Conservation (phyloP, 371 early-diverging fungal genomes). For the Dinochytrium kinnereticum region DNA sequence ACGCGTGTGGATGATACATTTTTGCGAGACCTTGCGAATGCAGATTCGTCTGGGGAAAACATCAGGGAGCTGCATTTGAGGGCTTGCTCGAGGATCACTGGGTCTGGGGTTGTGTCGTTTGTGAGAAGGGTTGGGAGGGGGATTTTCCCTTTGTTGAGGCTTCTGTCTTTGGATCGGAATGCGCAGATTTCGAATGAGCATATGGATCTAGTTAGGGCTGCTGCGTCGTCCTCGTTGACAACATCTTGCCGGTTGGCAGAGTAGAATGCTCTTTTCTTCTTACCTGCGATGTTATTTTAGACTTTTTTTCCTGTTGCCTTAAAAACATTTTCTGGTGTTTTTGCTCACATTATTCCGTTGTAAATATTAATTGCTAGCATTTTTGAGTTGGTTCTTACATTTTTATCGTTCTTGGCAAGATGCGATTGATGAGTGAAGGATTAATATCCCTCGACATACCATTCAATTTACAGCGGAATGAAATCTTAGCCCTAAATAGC, state of each 20-base stretch:
- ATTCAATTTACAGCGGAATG: no score
- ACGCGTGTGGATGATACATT: neutral
- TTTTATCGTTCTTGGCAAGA: no score
- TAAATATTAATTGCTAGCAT: no score
- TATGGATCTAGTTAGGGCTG: neutral
- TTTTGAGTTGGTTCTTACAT: no score
- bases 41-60: neutral
- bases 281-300: no score
- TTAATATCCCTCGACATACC: no score
- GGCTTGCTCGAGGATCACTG: neutral
- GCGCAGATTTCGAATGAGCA: conserved; percentile 10
- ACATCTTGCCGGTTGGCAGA: neutral
- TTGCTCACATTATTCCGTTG: no score
- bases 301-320: no score
- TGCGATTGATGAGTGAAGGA: no score
- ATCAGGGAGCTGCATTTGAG: neutral
- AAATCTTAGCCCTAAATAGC: no score
- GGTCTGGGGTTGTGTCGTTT: neutral
- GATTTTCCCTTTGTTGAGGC: neutral
- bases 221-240: neutral
- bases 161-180: neutral
- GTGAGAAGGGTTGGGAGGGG: neutral
- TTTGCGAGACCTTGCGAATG: neutral
- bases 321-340: no score
- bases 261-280: no score